Percentiles rank a stretch among this genome's conserved stretches.
phyloP scores from a whole-genome alignment of 352 stramenopile species.

The Elongisporangium prolatum region DNA sequence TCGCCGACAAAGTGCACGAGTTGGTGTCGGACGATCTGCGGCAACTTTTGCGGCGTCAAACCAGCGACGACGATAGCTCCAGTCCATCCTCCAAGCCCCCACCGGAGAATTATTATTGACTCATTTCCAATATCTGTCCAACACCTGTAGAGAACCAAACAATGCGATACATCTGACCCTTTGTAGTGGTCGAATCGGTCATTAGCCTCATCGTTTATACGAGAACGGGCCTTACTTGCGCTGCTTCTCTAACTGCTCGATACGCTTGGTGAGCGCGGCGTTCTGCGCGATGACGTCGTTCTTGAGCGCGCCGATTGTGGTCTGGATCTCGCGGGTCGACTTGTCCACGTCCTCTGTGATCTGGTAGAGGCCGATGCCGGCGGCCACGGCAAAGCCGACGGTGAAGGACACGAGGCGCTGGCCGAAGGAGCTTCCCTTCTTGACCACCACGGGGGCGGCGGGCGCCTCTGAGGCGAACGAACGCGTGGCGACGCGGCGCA shows the following conservation, averaged over 20 bases:
- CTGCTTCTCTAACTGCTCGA: constrained; percentile 67
- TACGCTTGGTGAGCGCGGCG: constrained; percentile 57
- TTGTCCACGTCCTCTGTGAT: constrained; percentile 64
- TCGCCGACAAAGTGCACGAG: constrained; percentile 59
- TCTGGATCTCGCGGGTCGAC: constrained; percentile 72
- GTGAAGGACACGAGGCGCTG: constrained; percentile 68
- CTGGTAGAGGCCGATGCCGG: constrained; percentile 63
- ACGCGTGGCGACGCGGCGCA: constrained; percentile 52
- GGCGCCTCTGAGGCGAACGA: constrained; percentile 14
- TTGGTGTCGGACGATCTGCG: constrained; percentile 47
- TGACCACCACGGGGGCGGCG: constrained; percentile 29
- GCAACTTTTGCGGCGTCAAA: constrained; percentile 28
- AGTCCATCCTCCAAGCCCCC: constrained; percentile 4
- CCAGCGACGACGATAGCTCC: not conserved
- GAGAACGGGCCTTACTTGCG: constrained; percentile 25
- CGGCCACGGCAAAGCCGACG: constrained; percentile 58
- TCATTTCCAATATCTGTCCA: not conserved
- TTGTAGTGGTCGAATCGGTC: not conserved
- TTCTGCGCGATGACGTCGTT: constrained; percentile 68
- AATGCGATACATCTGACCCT: not conserved
- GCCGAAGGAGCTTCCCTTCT: constrained; percentile 60
- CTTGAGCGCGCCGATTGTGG: constrained; percentile 56
- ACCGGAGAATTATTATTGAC: constrained; percentile 15
- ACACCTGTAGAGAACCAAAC: not conserved
- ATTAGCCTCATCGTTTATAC: not conserved